Evolutionary conservation across 768 basidiomycete species (phyloP).

Genomic region (Floccularia luteovirens): DNA sequence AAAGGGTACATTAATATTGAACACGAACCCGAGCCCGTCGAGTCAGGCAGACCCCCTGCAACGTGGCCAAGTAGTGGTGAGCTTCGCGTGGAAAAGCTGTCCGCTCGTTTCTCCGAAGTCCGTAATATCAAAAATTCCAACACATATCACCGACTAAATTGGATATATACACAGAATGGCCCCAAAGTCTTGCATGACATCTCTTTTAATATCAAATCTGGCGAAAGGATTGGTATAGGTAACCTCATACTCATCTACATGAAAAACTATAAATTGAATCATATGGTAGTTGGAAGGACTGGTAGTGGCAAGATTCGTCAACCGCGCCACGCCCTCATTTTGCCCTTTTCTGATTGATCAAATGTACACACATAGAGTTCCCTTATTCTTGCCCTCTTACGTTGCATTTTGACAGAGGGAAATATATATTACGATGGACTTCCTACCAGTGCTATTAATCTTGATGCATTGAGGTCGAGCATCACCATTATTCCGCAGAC

Average conservation of each 20-base stretch:
- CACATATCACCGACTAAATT: background rate
- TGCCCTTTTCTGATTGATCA: too few relatives aligned
- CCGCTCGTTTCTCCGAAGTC: slow-evolving; percentile 40
- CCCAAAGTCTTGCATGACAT: slow-evolving; percentile 45
- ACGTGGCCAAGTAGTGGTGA: slow-evolving; percentile 55
- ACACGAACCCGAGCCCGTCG: slow-evolving; percentile 9
- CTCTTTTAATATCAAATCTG: slow-evolving; percentile 38
- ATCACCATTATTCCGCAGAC: slow-evolving; percentile 50
- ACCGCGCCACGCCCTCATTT: too few relatives aligned
- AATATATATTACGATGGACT: slow-evolving; percentile 44
- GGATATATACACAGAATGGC: slow-evolving; percentile 12
- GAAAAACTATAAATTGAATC: background rate
- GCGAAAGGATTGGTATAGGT: slow-evolving; percentile 47
- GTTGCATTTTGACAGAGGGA: slow-evolving; percentile 46
- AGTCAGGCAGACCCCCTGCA: slow-evolving; percentile 41
- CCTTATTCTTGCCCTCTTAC: slow-evolving; percentile 41
- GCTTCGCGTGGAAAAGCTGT: slow-evolving; percentile 41
- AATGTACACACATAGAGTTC: too few relatives aligned
- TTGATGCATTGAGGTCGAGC: slow-evolving; percentile 41
- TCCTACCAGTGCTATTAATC: slow-evolving; percentile 35
- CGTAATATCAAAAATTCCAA: background rate
- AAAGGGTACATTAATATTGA: slow-evolving; percentile 10
- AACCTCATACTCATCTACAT: slow-evolving; percentile 1
- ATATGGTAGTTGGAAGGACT: slow-evolving; percentile 23
- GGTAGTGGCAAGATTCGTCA: slow-evolving; percentile 25